A percentile compares a stretch with the other conserved stretches of the same genome.
These are phyloP conservation scores for Heterobasidion occidentale DNA, from an alignment of 1,284 basidiomycete species.

Conservation along the genomic window DNA sequence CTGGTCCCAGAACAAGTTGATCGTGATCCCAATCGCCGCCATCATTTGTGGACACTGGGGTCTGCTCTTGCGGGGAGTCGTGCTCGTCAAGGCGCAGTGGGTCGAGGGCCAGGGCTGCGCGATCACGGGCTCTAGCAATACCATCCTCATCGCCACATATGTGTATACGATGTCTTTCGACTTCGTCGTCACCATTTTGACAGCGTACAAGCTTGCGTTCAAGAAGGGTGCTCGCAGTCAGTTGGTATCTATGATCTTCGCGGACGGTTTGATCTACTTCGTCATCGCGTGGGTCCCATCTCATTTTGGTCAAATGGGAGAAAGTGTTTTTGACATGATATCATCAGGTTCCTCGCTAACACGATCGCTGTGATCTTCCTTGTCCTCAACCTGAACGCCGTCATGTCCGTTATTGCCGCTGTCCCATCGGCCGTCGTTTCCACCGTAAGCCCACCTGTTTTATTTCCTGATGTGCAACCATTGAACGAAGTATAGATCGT, in stretches of 20 bases:
- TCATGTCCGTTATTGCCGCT: conserved; percentile 70
- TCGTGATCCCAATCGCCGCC: conserved; percentile 44
- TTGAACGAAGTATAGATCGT: conserved; percentile 41
- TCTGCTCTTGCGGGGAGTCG: conserved; percentile 56
- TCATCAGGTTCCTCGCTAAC: conserved; percentile 52
- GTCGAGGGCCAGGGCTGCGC: conserved; percentile 12
- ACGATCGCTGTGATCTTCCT: conserved; percentile 66
- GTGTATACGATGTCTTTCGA: conserved; percentile 18
- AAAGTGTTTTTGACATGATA: neutral
- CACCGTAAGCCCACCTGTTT: conserved; percentile 33
- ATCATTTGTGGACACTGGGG: conserved; percentile 72
- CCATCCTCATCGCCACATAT: conserved; percentile 13
- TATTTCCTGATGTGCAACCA: neutral
- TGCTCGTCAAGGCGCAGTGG: conserved; percentile 12
- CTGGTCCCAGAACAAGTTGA: conserved; percentile 54
- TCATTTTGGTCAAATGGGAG: neutral
- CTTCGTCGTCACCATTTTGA: conserved; percentile 19
- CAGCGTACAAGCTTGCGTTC: conserved; percentile 40
- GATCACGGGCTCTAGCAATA: conserved; percentile 17
- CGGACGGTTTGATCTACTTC: conserved; percentile 67
- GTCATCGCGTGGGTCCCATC: conserved; percentile 50
- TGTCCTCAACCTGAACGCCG: conserved; percentile 60
- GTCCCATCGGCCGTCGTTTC: conserved; percentile 65
- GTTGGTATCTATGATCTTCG: conserved; percentile 57
- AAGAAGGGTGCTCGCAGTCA: conserved; percentile 27